Evolutionary conservation across 2,329 filamentous ascomycete genomes (phyloP).

Genomic region (Verticillium nonalfalfae): DNA sequence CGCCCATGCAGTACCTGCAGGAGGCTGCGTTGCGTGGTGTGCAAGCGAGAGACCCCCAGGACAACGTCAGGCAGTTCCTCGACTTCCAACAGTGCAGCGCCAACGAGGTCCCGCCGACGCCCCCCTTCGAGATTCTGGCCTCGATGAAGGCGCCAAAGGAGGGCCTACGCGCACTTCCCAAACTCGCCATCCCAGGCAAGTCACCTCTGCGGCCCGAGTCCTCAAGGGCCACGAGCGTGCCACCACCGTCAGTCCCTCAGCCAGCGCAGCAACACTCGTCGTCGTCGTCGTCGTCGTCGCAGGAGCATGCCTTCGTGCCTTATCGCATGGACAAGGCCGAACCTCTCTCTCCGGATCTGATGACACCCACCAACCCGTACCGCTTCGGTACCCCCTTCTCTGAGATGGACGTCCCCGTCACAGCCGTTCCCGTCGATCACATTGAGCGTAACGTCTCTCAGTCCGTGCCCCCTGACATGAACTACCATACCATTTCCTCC

Average conservation of each 20-base stretch:
- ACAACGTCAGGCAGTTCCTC: conserved; percentile 89
- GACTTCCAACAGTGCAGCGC: conserved; percentile 66
- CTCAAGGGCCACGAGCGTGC: conserved; percentile 19
- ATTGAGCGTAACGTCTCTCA: conserved; percentile 75
- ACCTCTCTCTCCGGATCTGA: conserved; percentile 47
- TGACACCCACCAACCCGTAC: conserved; percentile 58
- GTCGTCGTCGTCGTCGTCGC: conserved; percentile 9
- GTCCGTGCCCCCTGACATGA: conserved; percentile 92
- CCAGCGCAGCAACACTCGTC: conserved; percentile 17
- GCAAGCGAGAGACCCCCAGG: conserved; percentile 72
- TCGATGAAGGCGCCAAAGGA: conserved; percentile 40
- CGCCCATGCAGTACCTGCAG: conserved; percentile 64
- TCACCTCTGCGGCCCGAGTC: conserved; percentile 19
- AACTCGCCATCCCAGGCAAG: conserved; percentile 50
- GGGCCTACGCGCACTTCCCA: conserved; percentile 53
- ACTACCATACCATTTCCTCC: conserved; percentile 49
- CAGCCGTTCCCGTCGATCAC: conserved; percentile 63
- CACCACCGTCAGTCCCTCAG: conserved; percentile 7
- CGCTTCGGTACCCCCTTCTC: conserved; percentile 83
- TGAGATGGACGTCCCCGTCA: conserved; percentile 83
- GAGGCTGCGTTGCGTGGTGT: conserved; percentile 66
- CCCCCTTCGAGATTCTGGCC: conserved; percentile 61
- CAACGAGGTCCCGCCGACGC: conserved; percentile 59
- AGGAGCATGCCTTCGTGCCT: conserved; percentile 31
- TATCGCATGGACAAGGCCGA: conserved; percentile 46